Percentiles rank a stretch among this genome's conserved stretches.
Evolutionary conservation across 495 filamentous ascomycete genomes (phyloP).

Genomic region (Aspergillus leporis): DNA sequence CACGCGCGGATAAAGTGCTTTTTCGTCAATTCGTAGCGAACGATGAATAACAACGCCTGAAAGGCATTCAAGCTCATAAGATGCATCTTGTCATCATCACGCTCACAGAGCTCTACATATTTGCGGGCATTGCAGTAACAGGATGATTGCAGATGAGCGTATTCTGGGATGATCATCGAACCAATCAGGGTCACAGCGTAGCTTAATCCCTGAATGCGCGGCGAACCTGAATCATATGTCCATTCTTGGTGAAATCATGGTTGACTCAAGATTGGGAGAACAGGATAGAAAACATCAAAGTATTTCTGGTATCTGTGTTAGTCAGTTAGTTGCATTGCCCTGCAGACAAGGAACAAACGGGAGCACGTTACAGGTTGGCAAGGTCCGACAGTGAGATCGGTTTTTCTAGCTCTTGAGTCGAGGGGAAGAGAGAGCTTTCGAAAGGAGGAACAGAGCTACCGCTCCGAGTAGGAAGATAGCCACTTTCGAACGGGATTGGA

Average conservation of each 20-base stretch:
- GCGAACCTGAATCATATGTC: constrained; percentile 5
- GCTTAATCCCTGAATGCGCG: constrained; percentile 13
- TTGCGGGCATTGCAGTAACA: constrained; percentile 17
- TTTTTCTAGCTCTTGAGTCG: not conserved
- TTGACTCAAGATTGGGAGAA: constrained; percentile 15
- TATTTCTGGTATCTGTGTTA: constrained; percentile 16
- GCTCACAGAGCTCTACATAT: constrained; percentile 13
- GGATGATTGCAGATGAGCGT: constrained; percentile 14
- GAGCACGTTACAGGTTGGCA: too few species aligned
- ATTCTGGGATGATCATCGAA: constrained; percentile 11
- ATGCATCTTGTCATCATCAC: constrained; percentile 15
- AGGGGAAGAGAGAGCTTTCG: too few species aligned
- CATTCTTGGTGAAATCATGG: constrained; percentile 16
- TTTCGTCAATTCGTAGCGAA: constrained; percentile 20
- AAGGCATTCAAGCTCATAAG: constrained; percentile 14
- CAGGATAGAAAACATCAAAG: constrained; percentile 17
- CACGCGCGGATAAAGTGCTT: constrained; percentile 17
- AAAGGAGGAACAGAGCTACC: too few species aligned
- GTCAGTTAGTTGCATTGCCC: constrained; percentile 1
- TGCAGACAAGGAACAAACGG: too few species aligned
- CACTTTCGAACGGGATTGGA: not conserved
- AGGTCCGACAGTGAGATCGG: not conserved
- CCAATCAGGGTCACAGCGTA: constrained; percentile 18
- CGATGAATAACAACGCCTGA: constrained; percentile 20
- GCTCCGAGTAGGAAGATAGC: not conserved